phyloP scores from a whole-genome alignment of 805 yeast species.

The Cyberlindnera xishuangbannaensis region DNA sequence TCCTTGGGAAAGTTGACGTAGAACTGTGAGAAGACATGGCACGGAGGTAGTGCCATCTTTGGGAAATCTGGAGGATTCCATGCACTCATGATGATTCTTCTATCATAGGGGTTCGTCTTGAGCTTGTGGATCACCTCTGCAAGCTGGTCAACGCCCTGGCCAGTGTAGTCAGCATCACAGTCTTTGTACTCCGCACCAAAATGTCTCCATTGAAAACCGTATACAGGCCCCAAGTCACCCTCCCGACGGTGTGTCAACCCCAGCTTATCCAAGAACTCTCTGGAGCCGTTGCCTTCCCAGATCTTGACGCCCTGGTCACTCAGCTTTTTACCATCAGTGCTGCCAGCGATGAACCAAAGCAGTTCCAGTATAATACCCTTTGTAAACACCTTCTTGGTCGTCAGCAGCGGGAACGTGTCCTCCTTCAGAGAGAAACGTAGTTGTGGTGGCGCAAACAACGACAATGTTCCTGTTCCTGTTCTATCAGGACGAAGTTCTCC shows the following conservation, averaged over 20 bases:
- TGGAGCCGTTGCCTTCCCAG: conserved; percentile 98
- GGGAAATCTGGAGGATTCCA: conserved; percentile 98
- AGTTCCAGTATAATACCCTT: conserved; percentile 86
- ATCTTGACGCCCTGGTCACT: conserved; percentile 86
- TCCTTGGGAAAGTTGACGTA: conserved; percentile 78
- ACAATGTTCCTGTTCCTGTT: conserved; percentile 94
- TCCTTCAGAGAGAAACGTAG: conserved; percentile 71
- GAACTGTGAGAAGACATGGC: conserved; percentile 95
- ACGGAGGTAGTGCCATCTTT: conserved; percentile 96
- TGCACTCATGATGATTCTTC: conserved; percentile 91
- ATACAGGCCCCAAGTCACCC: conserved; percentile 97
- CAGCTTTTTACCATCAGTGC: conserved; percentile 78
- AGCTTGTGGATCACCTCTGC: conserved; percentile 71
- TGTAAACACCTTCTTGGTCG: conserved; percentile 89
- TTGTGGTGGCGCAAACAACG: conserved; percentile 95
- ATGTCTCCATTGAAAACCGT: conserved; percentile 99
- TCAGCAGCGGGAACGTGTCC: conserved; percentile 77
- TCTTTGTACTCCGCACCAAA: conserved; percentile 91
- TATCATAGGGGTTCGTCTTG: conserved; percentile 86
- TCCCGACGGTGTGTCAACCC: conserved; percentile 78
- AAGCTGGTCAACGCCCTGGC: conserved; percentile 88
- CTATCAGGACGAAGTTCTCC: conserved; percentile 94
- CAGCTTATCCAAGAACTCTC: conserved; percentile 79
- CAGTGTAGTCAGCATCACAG: conserved; percentile 82
- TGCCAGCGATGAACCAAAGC: conserved; percentile 88